A percentile compares a stretch with the other conserved stretches of the same genome.
phyloP scores from a whole-genome alignment of 1,139 yeast genomes.

The Candida pseudoviswanathii region DNA sequence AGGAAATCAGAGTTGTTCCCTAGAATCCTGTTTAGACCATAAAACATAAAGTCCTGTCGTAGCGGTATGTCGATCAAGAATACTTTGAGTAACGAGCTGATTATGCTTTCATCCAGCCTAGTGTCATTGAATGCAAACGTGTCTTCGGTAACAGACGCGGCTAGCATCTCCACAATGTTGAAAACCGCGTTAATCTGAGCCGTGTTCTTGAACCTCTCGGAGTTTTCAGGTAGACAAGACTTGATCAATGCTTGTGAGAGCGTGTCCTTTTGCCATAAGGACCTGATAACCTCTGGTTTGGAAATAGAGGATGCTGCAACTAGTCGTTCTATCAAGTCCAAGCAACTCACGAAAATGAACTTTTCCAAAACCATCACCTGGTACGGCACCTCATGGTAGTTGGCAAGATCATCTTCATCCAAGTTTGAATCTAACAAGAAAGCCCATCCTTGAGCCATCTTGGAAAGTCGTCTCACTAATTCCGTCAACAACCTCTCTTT shows the following conservation, averaged over 20 bases:
- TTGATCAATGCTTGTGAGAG: slow-evolving; percentile 26
- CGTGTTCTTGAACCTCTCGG: slow-evolving; percentile 38
- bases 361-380: slow-evolving; percentile 52
- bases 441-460: slow-evolving; percentile 22
- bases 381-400: slow-evolving; percentile 36
- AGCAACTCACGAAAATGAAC: slow-evolving; percentile 48
- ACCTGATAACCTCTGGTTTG: slow-evolving; percentile 22
- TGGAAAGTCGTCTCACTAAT: slow-evolving; percentile 22
- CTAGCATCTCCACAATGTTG: slow-evolving; percentile 43
- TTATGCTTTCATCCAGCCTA: slow-evolving; percentile 23
- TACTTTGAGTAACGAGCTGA: slow-evolving; percentile 42
- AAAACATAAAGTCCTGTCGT: slow-evolving; percentile 43
- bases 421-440: slow-evolving; percentile 30
- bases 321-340: slow-evolving; percentile 56
- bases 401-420: slow-evolving; percentile 37
- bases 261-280: slow-evolving; percentile 28
- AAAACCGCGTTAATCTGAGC: slow-evolving; percentile 43
- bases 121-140: slow-evolving; percentile 28
- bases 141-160: slow-evolving; percentile 37
- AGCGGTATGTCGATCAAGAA: slow-evolving; percentile 44
- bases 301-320: slow-evolving; percentile 27
- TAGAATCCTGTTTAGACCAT: slow-evolving; percentile 54
- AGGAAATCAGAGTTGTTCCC: slow-evolving; percentile 52
- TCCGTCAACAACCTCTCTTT: slow-evolving; percentile 28
- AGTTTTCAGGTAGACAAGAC: slow-evolving; percentile 39